A percentile compares a stretch with the other conserved stretches of the same genome.
These are phyloP conservation scores for Lentinula lateritia DNA, from an alignment of 768 basidiomycete genomes.

Conservation along the genomic window DNA sequence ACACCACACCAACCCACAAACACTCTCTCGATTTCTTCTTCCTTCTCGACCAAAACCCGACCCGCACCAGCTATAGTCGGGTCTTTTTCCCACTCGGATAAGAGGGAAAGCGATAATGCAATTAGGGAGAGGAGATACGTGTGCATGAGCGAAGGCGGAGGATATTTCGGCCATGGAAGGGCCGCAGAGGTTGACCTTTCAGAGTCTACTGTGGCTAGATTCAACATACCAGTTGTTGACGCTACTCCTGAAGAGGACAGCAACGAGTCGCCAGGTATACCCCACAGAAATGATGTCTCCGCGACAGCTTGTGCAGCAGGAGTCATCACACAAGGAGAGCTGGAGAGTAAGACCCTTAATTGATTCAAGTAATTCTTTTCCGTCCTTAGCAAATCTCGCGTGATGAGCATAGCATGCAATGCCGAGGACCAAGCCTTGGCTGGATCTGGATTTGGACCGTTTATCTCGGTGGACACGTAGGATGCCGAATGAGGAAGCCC, in stretches of 20 bases:
- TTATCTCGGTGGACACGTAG: background rate
- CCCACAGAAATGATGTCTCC: background rate
- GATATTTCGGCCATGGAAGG: constrained; percentile 12
- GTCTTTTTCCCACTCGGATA: constrained; percentile 36
- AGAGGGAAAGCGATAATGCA: constrained; percentile 30
- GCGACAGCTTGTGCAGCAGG: background rate
- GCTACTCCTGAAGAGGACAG: background rate
- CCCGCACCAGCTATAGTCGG: constrained; percentile 51
- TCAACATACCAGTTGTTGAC: background rate
- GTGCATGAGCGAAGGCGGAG: constrained; percentile 33
- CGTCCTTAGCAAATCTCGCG: constrained; percentile 43
- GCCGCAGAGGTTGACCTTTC: constrained; percentile 7
- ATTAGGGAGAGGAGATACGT: constrained; percentile 36
- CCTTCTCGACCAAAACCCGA: constrained; percentile 40
- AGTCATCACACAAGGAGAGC: constrained; percentile 22
- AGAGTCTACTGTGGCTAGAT: background rate
- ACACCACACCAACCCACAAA: constrained; percentile 45
- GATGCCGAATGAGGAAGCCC: background rate
- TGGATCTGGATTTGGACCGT: background rate
- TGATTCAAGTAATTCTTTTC: constrained; percentile 38
- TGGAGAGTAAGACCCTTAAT: constrained; percentile 28
- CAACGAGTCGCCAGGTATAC: constrained; percentile 13
- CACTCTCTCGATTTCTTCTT: constrained; percentile 42
- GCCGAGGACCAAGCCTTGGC: constrained; percentile 16
- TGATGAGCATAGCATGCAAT: constrained; percentile 34